These are phyloP conservation scores for Euphrasia confusa DNA, from an alignment of 257 asterid genomes.

Conservation along the genomic window DNA sequence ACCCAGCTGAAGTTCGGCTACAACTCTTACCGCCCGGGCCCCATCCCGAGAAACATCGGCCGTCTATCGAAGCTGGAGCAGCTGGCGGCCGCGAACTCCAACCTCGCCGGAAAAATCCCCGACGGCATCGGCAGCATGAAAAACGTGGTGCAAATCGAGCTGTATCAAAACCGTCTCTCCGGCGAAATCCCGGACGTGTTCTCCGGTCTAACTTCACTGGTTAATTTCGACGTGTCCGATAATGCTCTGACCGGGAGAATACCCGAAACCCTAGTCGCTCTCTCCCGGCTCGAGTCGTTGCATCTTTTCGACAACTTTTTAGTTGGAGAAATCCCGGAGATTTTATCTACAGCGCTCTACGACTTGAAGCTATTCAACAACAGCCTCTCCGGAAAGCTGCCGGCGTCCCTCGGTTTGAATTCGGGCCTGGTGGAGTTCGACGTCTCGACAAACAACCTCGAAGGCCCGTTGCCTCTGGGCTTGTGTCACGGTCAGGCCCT, in stretches of 20 bases:
- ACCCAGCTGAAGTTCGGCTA: constrained; percentile 39
- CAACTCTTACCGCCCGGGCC: constrained; percentile 48
- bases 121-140: constrained; percentile 47
- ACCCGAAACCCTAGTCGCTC: constrained; percentile 55
- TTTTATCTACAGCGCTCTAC: constrained; percentile 39
- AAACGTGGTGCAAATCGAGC: constrained; percentile 42
- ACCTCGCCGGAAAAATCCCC: constrained; percentile 58
- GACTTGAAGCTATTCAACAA: constrained; percentile 58
- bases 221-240: constrained; percentile 45
- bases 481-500: constrained; percentile 51
- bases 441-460: constrained; percentile 53
- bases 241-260: constrained; percentile 61
- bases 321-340: constrained; percentile 59
- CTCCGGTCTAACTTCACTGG: constrained; percentile 43
- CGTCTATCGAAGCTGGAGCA: constrained; percentile 33
- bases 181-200: constrained; percentile 37
- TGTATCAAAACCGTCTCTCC: constrained; percentile 35
- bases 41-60: constrained; percentile 32
- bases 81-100: constrained; percentile 31
- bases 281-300: constrained; percentile 38
- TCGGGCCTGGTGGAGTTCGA: constrained; percentile 62
- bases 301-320: constrained; percentile 53
- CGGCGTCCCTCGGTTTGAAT: constrained; percentile 49
- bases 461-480: constrained; percentile 62
- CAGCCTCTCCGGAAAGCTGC: constrained; percentile 53